These are phyloP conservation scores for Nakazawaea ambrosiae DNA, from an alignment of 805 yeast species.

Conservation along the genomic window DNA sequence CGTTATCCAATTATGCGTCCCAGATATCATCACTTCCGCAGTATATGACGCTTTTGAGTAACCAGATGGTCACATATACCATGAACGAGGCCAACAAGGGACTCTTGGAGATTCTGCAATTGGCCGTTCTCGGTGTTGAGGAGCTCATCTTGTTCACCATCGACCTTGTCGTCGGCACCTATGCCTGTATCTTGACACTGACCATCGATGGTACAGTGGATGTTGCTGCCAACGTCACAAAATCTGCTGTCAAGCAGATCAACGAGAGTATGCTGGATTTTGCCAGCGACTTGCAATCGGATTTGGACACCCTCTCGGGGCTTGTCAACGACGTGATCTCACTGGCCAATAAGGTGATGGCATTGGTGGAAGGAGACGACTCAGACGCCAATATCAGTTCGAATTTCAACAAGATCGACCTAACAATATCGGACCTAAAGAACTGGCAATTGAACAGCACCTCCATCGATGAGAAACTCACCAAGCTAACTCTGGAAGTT, in stretches of 20 bases:
- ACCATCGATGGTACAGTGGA: slow-evolving; percentile 67
- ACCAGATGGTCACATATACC: slow-evolving; percentile 38
- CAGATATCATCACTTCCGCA: slow-evolving; percentile 42
- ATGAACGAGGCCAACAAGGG: slow-evolving; percentile 43
- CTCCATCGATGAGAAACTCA: slow-evolving; percentile 53
- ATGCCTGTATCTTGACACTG: slow-evolving; percentile 73
- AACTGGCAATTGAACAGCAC: slow-evolving; percentile 59
- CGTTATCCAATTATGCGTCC: slow-evolving; percentile 33
- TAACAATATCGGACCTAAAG: slow-evolving; percentile 49
- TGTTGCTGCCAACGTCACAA: slow-evolving; percentile 69
- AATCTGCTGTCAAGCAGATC: slow-evolving; percentile 49
- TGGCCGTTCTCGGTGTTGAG: slow-evolving; percentile 51
- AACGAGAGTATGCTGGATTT: slow-evolving; percentile 50
- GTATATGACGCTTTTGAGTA: slow-evolving; percentile 48
- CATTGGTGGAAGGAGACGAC: slow-evolving; percentile 43
- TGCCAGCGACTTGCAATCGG: slow-evolving; percentile 59
- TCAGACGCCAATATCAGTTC: slow-evolving; percentile 26
- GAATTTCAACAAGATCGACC: slow-evolving; percentile 40
- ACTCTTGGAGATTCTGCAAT: slow-evolving; percentile 32
- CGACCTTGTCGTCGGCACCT: slow-evolving; percentile 78
- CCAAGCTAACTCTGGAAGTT: slow-evolving; percentile 38
- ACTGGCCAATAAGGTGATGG: slow-evolving; percentile 44
- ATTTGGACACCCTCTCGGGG: slow-evolving; percentile 52
- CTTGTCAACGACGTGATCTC: slow-evolving; percentile 49
- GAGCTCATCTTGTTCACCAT: slow-evolving; percentile 55